Evolutionary conservation across 352 stramenopile genomes (phyloP), one percentile per base, ranked within the genome.

Genomic region (Globisporangium rhizosaccharum): DNA sequence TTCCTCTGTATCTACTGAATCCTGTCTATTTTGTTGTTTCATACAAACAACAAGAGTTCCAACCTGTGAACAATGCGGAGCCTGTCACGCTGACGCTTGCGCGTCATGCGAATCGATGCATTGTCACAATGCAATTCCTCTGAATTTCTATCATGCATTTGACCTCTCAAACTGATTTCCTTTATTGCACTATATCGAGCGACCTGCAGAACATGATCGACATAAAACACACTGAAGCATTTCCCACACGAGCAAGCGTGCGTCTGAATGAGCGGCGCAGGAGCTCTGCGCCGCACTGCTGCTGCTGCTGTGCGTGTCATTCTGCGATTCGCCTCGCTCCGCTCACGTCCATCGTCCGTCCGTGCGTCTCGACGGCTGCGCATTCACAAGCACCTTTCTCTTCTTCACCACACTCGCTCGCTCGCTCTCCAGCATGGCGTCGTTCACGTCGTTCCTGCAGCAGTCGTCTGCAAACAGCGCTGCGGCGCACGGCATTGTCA

Each of bases 401-500:
- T 23, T 5, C 45, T 11, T 28, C 23, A 5, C 17, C 12, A n/a
- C 8, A 0, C 30, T 3, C 14, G 12, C 15, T 9, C 17, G 10
- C 25, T 28, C 3, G 14, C 9, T 50, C 2, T 51, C 18, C 10
- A 18, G 28, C 33, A 67, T 63, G 54, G 55, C 73, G 53, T 82
- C 74, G 39, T 83, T 83, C 58, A 65, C 73, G 64, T 74, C 76
- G 63, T 83, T 83, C 70, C 70, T 83, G 51, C 71, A 72, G 47
- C 67, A 81, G 63, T 80, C 74, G 52, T 69, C 74, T 59, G 49
- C 72, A 42, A 67, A 75, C 86, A 33, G 65, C 79, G 28, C 90
- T 59, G 17, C 65, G 50, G 59, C 55, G 30, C 64, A 72, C 62
- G 73, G 76, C 53, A 71, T 87, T 49, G 59, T 90, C 57, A 75